Conservation (phyloP, 108 stramenopile genomes). For the Nannochloropsis granulata region DNA sequence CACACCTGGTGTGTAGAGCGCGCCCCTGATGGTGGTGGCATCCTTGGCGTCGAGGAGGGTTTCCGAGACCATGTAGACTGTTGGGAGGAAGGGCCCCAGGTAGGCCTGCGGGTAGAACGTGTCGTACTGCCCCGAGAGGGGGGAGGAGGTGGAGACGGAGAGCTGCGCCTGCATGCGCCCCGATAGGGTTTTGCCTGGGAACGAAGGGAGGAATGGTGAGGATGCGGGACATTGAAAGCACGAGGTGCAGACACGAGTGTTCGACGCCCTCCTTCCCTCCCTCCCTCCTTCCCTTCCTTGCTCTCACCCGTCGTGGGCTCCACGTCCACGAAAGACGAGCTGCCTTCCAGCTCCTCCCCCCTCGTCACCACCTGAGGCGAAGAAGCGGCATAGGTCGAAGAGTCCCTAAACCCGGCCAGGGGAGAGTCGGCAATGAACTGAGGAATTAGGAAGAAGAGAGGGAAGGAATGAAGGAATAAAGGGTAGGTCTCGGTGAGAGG, state of each 20-base stretch:
- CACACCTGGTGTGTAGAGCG: background rate
- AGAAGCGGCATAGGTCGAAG: background rate
- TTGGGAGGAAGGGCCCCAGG: background rate
- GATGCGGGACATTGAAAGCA: no score
- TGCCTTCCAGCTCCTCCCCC: background rate
- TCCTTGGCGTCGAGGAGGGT: background rate
- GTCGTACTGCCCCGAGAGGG: background rate
- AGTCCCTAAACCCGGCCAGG: background rate
- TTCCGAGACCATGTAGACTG: background rate
- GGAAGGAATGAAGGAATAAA: no score
- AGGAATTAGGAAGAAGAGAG: background rate
- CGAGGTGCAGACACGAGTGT: no score
- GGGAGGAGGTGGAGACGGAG: background rate
- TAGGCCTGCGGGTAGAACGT: background rate
- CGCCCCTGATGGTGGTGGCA: background rate
- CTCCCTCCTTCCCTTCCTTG: no score
- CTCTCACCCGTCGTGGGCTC: background rate
- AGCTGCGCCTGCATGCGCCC: background rate
- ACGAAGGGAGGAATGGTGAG: background rate
- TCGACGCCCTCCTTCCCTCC: no score
- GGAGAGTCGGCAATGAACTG: background rate
- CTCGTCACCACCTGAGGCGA: background rate
- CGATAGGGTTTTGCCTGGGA: background rate
- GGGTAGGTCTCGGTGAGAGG: no score
- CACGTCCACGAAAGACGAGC: background rate